Base-by-base conservation (phyloP, 139 green algal genomes). In the Micractinium conductrix region DNA sequence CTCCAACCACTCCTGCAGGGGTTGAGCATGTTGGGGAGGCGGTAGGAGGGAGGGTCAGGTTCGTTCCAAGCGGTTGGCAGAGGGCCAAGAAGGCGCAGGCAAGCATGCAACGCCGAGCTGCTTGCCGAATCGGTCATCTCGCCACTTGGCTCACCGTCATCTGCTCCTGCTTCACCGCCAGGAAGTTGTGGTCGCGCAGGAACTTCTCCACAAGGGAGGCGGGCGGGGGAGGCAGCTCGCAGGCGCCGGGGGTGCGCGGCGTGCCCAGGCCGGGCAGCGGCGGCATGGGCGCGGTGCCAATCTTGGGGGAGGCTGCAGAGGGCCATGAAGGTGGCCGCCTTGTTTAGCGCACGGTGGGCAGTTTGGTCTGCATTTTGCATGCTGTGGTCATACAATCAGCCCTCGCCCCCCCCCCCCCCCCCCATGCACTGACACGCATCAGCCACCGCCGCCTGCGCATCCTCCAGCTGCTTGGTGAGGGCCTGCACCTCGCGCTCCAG, bases 161-260 rank as follows among this genome's bases (percentile, higher is more conserved):
- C 69, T 87, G 84, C n/a, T 83, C 74, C 60, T 82, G 26, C 69
- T 87, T 45, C 21, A 87, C 69, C n/a, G 84, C 84, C 68, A 87
- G 21, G n/a, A 80, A 80, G 58, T 75, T 74, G 68, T 80, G 74
- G 40, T 87, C 84, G 19, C 40, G 37, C 53, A 87, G n/a, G n/a
- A 84, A 87, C 55, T 75, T 63, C 62, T 87, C 84, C 10, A 87
- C 62, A 60, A 87, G 60, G 33, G 37, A 44, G 50, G 72, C 72
- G 7, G 84, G 84, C 8, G 84, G 84, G 2, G 84, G 84, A 5
- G 84, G 84, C 42, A 87, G 69, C 68, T 87, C 84, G 48, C 80
- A 63, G 7, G 30, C 30, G 65, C 63, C 48, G 4, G 80, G 80
- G 6, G 69, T 72, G 38, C 60, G 50, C 63, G 40, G 79, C 44